Evolutionary conservation across 73 alveolate genomes (phyloP).

Genomic region (Breviolum minutum): DNA sequence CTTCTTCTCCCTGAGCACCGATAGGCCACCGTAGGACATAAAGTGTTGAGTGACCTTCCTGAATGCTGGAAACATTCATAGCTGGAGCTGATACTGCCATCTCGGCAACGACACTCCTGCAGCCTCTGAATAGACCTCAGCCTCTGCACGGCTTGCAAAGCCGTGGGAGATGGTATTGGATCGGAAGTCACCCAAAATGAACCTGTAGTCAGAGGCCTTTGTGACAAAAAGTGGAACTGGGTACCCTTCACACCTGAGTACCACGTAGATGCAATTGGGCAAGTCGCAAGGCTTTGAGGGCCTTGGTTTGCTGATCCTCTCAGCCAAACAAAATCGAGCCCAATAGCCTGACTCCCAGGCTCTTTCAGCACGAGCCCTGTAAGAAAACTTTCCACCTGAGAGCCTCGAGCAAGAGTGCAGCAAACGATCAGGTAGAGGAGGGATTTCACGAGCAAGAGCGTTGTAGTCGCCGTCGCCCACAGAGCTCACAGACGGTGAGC

Average conservation of each 20-base stretch:
- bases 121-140: not conserved
- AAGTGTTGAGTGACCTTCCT: no score
- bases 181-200: not conserved
- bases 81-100: not conserved
- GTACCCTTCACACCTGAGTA: not conserved
- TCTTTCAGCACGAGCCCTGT: not conserved
- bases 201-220: not conserved
- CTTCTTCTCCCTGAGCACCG: no score
- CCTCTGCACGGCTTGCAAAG: not conserved
- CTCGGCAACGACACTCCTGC: not conserved
- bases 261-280: not conserved
- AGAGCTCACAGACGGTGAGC: no score
- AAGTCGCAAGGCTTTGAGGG: not conserved
- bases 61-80: not conserved
- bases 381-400: not conserved
- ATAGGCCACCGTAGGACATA: no score
- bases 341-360: slow-evolving; percentile 22
- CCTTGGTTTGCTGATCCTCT: not conserved
- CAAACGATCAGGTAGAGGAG: not conserved
- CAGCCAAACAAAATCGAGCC: not conserved
- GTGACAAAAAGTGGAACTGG: not conserved
- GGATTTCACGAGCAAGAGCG: not conserved
- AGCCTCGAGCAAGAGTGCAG: not conserved
- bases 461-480: not conserved
- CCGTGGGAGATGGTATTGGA: not conserved